phyloP scores from a whole-genome alignment of 2,329 filamentous ascomycete species.

The Calonectria fujianensis region DNA sequence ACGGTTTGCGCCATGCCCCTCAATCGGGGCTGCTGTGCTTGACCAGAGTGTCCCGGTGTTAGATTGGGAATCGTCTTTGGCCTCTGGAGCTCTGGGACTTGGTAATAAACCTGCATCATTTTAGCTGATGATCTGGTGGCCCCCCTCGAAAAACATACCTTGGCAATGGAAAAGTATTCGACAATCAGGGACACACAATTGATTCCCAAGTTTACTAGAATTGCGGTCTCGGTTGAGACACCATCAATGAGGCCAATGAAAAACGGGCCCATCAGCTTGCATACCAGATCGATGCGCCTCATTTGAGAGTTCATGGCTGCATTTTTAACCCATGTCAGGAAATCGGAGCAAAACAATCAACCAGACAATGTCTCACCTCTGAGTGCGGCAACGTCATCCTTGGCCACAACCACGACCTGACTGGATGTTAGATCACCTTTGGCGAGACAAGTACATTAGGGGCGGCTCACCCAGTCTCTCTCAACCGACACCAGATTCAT shows the following conservation, averaged over 20 bases:
- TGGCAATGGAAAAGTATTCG: conserved; percentile 72
- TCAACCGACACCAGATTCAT: conserved; percentile 82
- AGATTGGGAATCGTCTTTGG: conserved; percentile 45
- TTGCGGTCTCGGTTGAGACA: conserved; percentile 68
- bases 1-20: conserved; percentile 28
- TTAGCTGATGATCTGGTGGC: conserved; percentile 20
- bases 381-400: conserved; percentile 43
- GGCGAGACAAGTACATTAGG: background rate
- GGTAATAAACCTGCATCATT: conserved; percentile 50
- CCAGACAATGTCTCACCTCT: conserved; percentile 38
- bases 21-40: background rate
- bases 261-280: conserved; percentile 75
- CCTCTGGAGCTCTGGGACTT: conserved; percentile 53
- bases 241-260: conserved; percentile 72
- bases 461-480: conserved; percentile 77
- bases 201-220: conserved; percentile 69
- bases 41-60: background rate
- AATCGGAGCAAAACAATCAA: background rate
- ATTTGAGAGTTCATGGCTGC: conserved; percentile 73
- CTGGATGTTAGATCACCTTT: background rate
- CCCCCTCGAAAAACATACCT: conserved; percentile 18
- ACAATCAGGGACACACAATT: conserved; percentile 68
- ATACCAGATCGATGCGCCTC: conserved; percentile 77
- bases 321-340: conserved; percentile 1
- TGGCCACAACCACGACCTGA: conserved; percentile 57